These are phyloP conservation scores for Dothidotthia symphoricarpi DNA, from an alignment of 2,329 filamentous ascomycete species.

Conservation along the genomic window DNA sequence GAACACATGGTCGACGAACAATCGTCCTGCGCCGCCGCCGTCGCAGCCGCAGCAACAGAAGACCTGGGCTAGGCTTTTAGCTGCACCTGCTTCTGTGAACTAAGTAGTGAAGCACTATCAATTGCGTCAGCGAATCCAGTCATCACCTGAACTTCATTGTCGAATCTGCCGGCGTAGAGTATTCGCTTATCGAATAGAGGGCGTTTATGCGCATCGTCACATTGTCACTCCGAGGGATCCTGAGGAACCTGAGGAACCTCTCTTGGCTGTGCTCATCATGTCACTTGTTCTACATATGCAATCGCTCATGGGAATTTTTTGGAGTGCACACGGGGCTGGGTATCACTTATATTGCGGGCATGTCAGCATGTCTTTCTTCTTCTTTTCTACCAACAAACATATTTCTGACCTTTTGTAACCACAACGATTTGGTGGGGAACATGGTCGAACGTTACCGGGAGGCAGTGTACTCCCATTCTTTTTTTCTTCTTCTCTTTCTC, in stretches of 20 bases:
- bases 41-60: conserved; percentile 16
- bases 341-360: conserved; percentile 14
- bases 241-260: too few species aligned
- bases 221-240: too few species aligned
- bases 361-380: conserved; percentile 1
- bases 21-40: conserved; percentile 15
- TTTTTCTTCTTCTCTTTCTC: not conserved
- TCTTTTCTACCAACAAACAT: conserved; percentile 8
- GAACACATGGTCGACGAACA: conserved; percentile 26
- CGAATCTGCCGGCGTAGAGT: too few species aligned
- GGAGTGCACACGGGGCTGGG: conserved; percentile 10
- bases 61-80: conserved; percentile 27
- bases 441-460: conserved; percentile 2
- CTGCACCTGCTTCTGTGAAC: conserved; percentile 20
- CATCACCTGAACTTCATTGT: too few species aligned
- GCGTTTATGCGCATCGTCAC: too few species aligned
- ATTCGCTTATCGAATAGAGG: too few species aligned
- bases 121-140: too few species aligned
- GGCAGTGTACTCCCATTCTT: conserved; percentile 1
- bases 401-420: conserved; percentile 9
- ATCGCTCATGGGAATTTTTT: conserved; percentile 6
- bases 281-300: conserved; percentile 4
- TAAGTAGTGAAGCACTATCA: conserved; percentile 3
- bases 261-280: not conserved
- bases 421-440: not conserved